Evolutionary conservation across 768 basidiomycete genomes (phyloP).

Genomic region (Suillus clintonianus): DNA sequence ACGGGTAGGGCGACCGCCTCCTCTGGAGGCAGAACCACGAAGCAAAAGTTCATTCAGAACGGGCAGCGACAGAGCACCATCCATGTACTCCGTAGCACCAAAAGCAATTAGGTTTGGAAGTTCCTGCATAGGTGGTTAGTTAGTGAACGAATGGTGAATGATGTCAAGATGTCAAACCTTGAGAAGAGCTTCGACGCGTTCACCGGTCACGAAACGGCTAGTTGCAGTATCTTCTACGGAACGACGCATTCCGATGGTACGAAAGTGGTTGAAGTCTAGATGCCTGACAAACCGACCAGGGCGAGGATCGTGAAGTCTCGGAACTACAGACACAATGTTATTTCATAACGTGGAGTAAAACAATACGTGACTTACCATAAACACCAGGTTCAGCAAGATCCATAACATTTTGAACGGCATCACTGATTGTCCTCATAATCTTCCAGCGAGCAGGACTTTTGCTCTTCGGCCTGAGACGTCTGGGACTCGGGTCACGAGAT

Average conservation of each 20-base stretch:
- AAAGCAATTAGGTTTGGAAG: constrained; percentile 83
- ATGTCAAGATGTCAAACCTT: constrained; percentile 50
- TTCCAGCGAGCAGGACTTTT: constrained; percentile 85
- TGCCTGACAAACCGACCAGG: constrained; percentile 83
- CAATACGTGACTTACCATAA: constrained; percentile 54
- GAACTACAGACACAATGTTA: constrained; percentile 46
- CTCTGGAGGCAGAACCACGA: constrained; percentile 73
- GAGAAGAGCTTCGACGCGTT: constrained; percentile 74
- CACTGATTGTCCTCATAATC: constrained; percentile 74
- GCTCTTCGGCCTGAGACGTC: constrained; percentile 73
- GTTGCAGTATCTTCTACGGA: constrained; percentile 87
- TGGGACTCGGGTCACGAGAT: constrained; percentile 82
- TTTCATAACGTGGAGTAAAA: constrained; percentile 2
- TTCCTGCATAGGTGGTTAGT: constrained; percentile 53
- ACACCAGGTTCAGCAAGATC: constrained; percentile 64
- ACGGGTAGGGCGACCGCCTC: constrained; percentile 67
- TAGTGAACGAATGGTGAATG: constrained; percentile 8
- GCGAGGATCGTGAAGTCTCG: constrained; percentile 66
- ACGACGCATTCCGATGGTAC: constrained; percentile 94
- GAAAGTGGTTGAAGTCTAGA: constrained; percentile 95
- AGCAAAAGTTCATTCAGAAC: constrained; percentile 91
- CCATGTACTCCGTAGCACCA: constrained; percentile 99
- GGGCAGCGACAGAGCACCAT: constrained; percentile 80
- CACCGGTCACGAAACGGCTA: constrained; percentile 91
- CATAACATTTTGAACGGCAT: constrained; percentile 74